Conservation (phyloP, 2,329 filamentous ascomycete species). For the Epichloe typhina region DNA sequence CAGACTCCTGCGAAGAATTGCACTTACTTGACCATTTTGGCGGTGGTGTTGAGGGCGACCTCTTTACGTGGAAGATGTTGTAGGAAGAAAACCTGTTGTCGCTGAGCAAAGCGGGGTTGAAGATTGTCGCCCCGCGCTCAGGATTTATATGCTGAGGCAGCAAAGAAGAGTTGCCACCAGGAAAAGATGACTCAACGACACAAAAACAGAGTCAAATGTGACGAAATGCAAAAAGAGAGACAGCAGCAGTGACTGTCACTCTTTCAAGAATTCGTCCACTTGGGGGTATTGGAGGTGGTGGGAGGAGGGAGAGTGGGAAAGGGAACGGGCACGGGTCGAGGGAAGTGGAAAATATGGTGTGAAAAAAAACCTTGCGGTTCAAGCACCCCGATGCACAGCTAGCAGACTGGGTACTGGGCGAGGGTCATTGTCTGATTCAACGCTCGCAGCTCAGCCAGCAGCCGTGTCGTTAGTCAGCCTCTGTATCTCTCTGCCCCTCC, state of each 20-base stretch:
- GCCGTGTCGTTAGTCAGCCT: not conserved
- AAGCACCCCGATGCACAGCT: not conserved
- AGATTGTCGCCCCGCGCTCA: constrained; percentile 28
- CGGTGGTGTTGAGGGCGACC: constrained; percentile 51
- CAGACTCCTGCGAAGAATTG: constrained; percentile 4
- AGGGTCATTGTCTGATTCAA: too few species aligned
- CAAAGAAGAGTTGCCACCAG: constrained; percentile 5
- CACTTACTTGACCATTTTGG: constrained; percentile 99
- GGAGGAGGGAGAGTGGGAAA: constrained; percentile 14
- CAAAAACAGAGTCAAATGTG: constrained; percentile 15
- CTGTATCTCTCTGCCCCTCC: not conserved
- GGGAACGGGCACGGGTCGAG: constrained; percentile 9
- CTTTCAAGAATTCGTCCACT: constrained; percentile 24
- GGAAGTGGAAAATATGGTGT: constrained; percentile 7
- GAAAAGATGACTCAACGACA: constrained; percentile 5
- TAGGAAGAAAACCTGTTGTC: constrained; percentile 12
- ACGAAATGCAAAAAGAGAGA: constrained; percentile 21
- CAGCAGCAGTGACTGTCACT: constrained; percentile 30
- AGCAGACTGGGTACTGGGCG: too few species aligned
- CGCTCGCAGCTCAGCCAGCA: too few species aligned
- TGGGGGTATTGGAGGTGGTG: constrained; percentile 11
- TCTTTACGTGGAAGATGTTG: constrained; percentile 23
- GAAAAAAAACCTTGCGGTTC: constrained; percentile 2
- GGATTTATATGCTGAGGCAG: constrained; percentile 6
- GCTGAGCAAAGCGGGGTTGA: constrained; percentile 31